Base-by-base conservation (phyloP, 495 filamentous ascomycete genomes). In the Emericellopsis terricola region DNA sequence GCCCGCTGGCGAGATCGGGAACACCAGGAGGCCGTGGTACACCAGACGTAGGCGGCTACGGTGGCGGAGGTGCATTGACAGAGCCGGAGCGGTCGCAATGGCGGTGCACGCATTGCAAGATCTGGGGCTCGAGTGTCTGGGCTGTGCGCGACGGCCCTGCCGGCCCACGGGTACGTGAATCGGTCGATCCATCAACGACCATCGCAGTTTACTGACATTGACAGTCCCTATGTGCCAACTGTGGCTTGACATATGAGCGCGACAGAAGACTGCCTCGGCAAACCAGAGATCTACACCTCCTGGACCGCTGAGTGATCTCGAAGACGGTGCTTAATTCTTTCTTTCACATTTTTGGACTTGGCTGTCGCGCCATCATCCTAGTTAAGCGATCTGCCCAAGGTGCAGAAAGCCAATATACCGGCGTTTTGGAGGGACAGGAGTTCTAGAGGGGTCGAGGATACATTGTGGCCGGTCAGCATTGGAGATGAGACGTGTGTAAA, bases 211-310 rank as follows among this genome's bases (percentile, higher is more conserved):
- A 26, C 44, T 40, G 30, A 47, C 37, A 19, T 34, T 6, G 28
- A 7, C 39, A 93, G 86, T 78, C 83, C 15, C 71, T 99, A 15
- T 99, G 89, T 57, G 78, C 80, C 53, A 96, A 93, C 48, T 99
- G 89, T 56, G 87, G 84, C 36, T 76, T 83, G 33, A 58, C 82
- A 3, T 94, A 74, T 46, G 87, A 94, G 47, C 77, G 85, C 34
- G 80, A 86, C 48, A 77, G 82, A 50, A 70, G 77, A 35, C 64
- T 89, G 0, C 85, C 91, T 2, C 74, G 78, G 33, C 92, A 81
- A 76, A 74, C 77, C 4, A 78, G 76, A 49, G 75, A 79, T 39
- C 66, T 96, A 26, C 82, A 91, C 35, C 33, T 44, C 14, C 33
- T 24, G 18, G 33, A 35, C 33, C 23, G 23, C 24, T 15, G 33